A percentile compares a stretch with the other conserved stretches of the same genome.
Conservation (phyloP, 306 rosid species). For the Pyrus betulifolia region DNA sequence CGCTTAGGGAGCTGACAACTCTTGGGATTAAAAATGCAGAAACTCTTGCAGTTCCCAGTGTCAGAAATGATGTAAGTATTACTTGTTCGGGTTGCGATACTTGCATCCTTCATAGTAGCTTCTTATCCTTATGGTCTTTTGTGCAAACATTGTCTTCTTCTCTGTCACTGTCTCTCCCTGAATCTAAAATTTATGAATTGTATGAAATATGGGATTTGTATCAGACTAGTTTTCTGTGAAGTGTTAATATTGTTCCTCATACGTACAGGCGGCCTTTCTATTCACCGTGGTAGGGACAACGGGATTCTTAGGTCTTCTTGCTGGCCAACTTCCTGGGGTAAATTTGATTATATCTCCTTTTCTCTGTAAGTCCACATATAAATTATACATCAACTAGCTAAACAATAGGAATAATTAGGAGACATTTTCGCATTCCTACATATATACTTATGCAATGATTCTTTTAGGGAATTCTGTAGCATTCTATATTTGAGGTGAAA, state of each 20-base stretch:
- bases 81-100: background rate
- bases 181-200: background rate
- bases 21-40: constrained; percentile 87
- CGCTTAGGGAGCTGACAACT: constrained; percentile 73
- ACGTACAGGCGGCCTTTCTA: constrained; percentile 81
- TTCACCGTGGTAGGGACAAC: constrained; percentile 95
- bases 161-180: background rate
- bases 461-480: too few species aligned
- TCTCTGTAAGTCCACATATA: constrained; percentile 5
- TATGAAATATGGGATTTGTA: background rate
- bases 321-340: constrained; percentile 99
- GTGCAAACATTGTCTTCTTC: background rate
- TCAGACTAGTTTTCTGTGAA: constrained; percentile 11
- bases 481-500: background rate
- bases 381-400: background rate
- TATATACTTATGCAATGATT: background rate
- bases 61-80: constrained; percentile 78
- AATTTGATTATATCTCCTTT: constrained; percentile 15
- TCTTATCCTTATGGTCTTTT: too few species aligned
- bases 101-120: background rate
- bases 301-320: constrained; percentile 71
- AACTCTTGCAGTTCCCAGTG: constrained; percentile 91
- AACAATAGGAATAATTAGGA: background rate
- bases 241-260: constrained; percentile 18
- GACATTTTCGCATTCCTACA: background rate